Evolutionary conservation across 2,329 filamentous ascomycete species (phyloP), one percentile per base, ranked within the genome.

Genomic region (Sporothrix globosa): DNA sequence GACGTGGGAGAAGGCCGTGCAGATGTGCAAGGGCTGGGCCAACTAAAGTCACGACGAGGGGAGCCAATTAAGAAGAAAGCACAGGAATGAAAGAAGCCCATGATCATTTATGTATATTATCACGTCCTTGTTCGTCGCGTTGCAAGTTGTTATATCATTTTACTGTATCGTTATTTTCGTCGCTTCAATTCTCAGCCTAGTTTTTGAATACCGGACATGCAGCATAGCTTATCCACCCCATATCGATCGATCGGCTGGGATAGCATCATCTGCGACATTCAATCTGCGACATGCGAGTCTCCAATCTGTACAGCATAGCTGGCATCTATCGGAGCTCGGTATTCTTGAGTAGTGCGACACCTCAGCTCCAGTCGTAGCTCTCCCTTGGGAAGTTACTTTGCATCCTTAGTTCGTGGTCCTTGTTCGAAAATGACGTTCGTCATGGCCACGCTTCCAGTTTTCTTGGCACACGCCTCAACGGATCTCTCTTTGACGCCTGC

Each of bases 11-110:
- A 83, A 85, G 74, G 86, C 86, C 5, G 86, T 88, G 0, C 80
- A 87, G 74, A 88, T 88, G 86, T 85, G 84, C 75, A 79, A 81
- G 72, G 85, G 85, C 13, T 87, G 85, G 85, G 79, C 85, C 46
- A 66, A 10, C 58, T 63, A 61, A 61, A 39, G 24, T 11, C 14
- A 13, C 14, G 41, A 0, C 14, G 11, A 17, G 11, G 41, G 11
- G 17, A 13, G 41, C n/a, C 10, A 63, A 69, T 10, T 14, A 3
- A 46, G 10, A 50, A n/a, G 21, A 52, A 39, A 66, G 11, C 24
- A 34, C 34, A 17, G 46, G 9, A 34, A 34, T n/a, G 11, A 54
- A 67, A 41, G n/a, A 21, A 21, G 34, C 3, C 11, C n/a, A 50
- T 21, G 27, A 30, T 44, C 48, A 3, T 58, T 44, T 56, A 21